These are phyloP conservation scores for Magnusiomyces suaveolens DNA, from an alignment of 1,139 yeast genomes.

Conservation along the genomic window DNA sequence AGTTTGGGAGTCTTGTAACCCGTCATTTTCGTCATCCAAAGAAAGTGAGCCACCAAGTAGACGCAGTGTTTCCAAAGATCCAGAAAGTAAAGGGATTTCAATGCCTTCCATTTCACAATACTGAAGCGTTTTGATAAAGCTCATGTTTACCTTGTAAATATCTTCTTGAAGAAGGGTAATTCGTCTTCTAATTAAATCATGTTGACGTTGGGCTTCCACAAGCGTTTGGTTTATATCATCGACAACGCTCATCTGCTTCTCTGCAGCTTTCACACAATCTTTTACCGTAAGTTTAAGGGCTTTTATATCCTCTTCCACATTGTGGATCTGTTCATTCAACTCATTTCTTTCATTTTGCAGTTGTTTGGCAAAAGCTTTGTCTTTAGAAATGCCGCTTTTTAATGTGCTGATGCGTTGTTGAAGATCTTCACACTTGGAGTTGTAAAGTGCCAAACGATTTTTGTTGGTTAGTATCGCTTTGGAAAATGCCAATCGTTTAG, in stretches of 20 bases:
- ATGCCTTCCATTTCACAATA: slow-evolving; percentile 70
- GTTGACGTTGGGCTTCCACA: slow-evolving; percentile 11
- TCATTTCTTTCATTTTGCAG: slow-evolving; percentile 29
- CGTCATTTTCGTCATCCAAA: slow-evolving; percentile 31
- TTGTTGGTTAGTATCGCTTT: slow-evolving; percentile 54
- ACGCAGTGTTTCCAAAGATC: slow-evolving; percentile 46
- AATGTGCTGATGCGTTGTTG: slow-evolving; percentile 38
- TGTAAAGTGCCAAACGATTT: slow-evolving; percentile 57
- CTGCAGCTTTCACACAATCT: not conserved
- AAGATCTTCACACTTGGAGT: slow-evolving; percentile 46
- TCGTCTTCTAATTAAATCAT: slow-evolving; percentile 26
- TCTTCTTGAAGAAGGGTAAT: slow-evolving; percentile 42
- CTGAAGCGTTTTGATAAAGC: slow-evolving; percentile 52
- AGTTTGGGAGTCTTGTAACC: slow-evolving; percentile 1
- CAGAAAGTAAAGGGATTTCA: slow-evolving; percentile 53
- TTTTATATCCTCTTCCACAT: slow-evolving; percentile 22
- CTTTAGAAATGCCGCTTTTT: slow-evolving; percentile 30
- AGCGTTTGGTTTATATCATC: slow-evolving; percentile 8
- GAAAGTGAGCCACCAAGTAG: slow-evolving; percentile 28
- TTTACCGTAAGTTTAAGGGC: slow-evolving; percentile 15
- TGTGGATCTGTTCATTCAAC: slow-evolving; percentile 16
- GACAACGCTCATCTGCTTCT: slow-evolving; percentile 1
- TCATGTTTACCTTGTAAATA: slow-evolving; percentile 46
- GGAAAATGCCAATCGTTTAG: slow-evolving; percentile 52
- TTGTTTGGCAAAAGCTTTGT: slow-evolving; percentile 33